A percentile compares a stretch with the other conserved stretches of the same genome.
phyloP scores from a whole-genome alignment of 108 stramenopile species.

The Skeletonema grethae region DNA sequence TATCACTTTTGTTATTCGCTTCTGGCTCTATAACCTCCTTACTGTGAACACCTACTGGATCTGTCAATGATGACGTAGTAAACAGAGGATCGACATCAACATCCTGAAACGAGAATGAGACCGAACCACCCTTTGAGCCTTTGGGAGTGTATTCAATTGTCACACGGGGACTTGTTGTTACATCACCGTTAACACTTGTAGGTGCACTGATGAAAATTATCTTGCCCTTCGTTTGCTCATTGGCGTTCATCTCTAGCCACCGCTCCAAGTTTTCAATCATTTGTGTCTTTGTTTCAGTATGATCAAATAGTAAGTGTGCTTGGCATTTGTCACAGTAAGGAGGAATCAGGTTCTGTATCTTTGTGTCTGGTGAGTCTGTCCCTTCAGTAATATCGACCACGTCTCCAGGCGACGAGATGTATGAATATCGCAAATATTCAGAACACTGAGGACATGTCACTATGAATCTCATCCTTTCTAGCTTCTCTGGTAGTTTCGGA shows the following conservation, averaged over 20 bases:
- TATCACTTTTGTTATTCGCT: not conserved
- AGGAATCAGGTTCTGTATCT: slow-evolving; percentile 2
- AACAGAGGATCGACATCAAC: not conserved
- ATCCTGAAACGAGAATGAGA: not conserved
- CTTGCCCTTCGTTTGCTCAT: slow-evolving; percentile 3
- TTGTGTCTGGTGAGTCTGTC: slow-evolving; percentile 13
- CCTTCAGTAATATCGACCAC: slow-evolving; percentile 17
- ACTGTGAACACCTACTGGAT: not conserved
- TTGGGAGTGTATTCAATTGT: not conserved
- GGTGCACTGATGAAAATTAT: not conserved
- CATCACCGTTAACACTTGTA: no score
- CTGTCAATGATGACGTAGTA: not conserved
- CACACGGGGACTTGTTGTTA: not conserved
- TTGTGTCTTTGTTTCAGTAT: not conserved
- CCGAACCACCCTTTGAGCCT: not conserved
- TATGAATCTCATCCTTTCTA: not conserved
- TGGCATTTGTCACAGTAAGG: slow-evolving; percentile 31
- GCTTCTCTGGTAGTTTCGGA: not conserved
- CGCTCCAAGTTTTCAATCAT: slow-evolving; percentile 27
- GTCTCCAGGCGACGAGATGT: not conserved
- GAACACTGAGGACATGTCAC: slow-evolving; percentile 24
- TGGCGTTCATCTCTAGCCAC: slow-evolving; percentile 6
- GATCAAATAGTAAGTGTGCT: slow-evolving; percentile 26
- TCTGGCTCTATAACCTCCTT: not conserved
- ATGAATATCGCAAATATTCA: slow-evolving; percentile 12